Percentiles rank a stretch among this genome's conserved stretches.
Conservation (phyloP, 495 filamentous ascomycete species). For the Acidiella bohemica region DNA sequence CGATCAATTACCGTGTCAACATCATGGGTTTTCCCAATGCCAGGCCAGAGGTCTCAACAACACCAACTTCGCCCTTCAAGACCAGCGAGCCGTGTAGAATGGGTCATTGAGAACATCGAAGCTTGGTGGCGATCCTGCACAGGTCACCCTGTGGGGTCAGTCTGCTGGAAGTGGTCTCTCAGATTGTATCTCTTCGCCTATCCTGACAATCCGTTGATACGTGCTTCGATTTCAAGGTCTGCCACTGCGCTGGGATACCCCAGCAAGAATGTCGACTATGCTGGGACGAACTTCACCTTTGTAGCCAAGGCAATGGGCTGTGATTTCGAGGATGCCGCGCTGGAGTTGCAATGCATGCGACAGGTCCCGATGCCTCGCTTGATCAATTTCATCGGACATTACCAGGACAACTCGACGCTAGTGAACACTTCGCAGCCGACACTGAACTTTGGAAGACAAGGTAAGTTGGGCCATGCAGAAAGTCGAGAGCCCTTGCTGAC, state of each 20-base stretch:
- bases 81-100: conserved; percentile 20
- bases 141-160: conserved; percentile 16
- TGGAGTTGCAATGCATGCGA: conserved; percentile 14
- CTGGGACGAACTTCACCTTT: conserved; percentile 12
- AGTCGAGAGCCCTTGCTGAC: not conserved
- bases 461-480: not conserved
- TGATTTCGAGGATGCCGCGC: not conserved
- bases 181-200: conserved; percentile 9
- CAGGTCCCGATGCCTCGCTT: conserved; percentile 5
- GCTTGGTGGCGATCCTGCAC: conserved; percentile 19
- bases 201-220: conserved; percentile 3
- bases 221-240: conserved; percentile 4
- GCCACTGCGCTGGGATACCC: not conserved
- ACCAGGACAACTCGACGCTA: conserved; percentile 1
- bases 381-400: conserved; percentile 13
- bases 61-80: conserved; percentile 19
- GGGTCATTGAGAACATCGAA: conserved; percentile 16
- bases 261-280: conserved; percentile 1
- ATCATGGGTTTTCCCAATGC: conserved; percentile 18
- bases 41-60: conserved; percentile 7
- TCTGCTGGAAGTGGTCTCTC: conserved; percentile 10
- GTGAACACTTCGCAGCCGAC: conserved; percentile 7
- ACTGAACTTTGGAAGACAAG: conserved; percentile 19
- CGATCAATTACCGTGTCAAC: conserved; percentile 17
- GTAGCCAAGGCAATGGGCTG: conserved; percentile 8